These are phyloP conservation scores for Talaromyces amestolkiae DNA, from an alignment of 2,329 filamentous ascomycete genomes.

Conservation along the genomic window DNA sequence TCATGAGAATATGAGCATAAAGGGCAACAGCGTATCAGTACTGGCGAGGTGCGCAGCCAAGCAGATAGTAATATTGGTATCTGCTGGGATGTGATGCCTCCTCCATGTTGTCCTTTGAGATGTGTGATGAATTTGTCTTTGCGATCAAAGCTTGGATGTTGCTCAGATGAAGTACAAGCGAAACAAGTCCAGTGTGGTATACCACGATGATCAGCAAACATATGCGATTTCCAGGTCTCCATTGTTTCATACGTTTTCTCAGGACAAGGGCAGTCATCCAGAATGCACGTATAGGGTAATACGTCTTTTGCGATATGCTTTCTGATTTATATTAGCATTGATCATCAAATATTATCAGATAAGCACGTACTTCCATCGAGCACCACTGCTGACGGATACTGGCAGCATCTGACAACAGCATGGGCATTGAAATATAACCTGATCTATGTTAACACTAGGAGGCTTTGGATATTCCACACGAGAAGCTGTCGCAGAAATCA, in stretches of 20 bases:
- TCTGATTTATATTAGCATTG: background rate
- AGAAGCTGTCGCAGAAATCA: slow-evolving; percentile 8
- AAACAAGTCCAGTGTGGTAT: background rate
- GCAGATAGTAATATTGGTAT: slow-evolving; percentile 5
- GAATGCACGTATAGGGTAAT: slow-evolving; percentile 10
- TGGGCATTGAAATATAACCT: slow-evolving; percentile 18
- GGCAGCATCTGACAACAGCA: slow-evolving; percentile 21
- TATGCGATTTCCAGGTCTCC: background rate
- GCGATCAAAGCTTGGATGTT: background rate
- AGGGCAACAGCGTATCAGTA: background rate
- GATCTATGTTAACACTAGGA: background rate
- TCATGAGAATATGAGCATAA: background rate
- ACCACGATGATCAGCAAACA: background rate
- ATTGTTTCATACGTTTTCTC: background rate
- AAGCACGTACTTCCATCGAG: slow-evolving; percentile 19
- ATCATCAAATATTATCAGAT: background rate
- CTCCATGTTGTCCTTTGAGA: background rate
- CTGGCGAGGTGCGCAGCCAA: background rate
- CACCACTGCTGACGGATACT: background rate
- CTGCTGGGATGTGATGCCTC: slow-evolving; percentile 1
- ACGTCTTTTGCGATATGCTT: slow-evolving; percentile 6
- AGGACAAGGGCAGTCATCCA: background rate
- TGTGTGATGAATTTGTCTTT: background rate
- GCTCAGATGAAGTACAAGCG: background rate
- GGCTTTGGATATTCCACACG: slow-evolving; percentile 17